A percentile compares a stretch with the other conserved stretches of the same genome.
phyloP scores from a whole-genome alignment of 768 basidiomycete genomes.

The Suillus clintonianus region DNA sequence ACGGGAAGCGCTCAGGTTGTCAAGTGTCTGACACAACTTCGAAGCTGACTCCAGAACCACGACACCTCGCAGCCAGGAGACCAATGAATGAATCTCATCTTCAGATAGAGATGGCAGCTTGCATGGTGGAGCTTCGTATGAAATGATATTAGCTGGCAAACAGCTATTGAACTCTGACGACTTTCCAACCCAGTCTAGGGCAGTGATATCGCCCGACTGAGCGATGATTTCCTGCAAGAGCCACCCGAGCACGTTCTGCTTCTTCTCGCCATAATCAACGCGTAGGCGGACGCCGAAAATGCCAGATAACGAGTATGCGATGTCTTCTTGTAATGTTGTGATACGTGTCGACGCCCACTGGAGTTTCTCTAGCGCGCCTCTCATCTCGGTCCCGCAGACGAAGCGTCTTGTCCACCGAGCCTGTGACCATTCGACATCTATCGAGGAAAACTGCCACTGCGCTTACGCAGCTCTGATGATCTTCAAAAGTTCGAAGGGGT shows the following conservation, averaged over 20 bases:
- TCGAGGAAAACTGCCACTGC: neutral
- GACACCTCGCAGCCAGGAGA: neutral
- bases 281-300: neutral
- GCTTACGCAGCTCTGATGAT: neutral
- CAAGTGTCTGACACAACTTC: neutral
- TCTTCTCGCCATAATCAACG: neutral
- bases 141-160: neutral
- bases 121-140: neutral
- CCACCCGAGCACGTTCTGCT: neutral
- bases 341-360: neutral
- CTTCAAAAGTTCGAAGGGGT: neutral
- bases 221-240: neutral
- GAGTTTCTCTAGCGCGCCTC: neutral
- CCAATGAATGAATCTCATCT: neutral
- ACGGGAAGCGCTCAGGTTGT: neutral
- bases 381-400: neutral
- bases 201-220: neutral
- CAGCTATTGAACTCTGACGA: neutral
- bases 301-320: neutral
- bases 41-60: neutral
- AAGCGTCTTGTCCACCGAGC: neutral
- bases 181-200: neutral
- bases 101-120: neutral
- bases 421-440: neutral
- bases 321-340: neutral